phyloP scores from a whole-genome alignment of 352 stramenopile species.

The Globisporangium megalacanthum region DNA sequence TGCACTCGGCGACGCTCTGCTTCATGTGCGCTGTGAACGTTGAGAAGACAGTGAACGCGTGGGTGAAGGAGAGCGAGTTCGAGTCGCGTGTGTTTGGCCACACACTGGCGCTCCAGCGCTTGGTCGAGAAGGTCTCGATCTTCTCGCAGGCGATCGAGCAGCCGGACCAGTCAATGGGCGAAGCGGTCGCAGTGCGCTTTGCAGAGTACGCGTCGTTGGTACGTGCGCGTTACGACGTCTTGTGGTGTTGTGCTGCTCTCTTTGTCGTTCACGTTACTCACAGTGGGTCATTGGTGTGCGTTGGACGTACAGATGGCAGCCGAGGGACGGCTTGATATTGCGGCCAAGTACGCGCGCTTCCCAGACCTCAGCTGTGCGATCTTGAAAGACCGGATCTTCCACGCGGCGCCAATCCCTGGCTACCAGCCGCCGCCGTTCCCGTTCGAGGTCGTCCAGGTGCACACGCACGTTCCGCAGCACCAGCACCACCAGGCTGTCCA shows the following conservation, averaged over 20 bases:
- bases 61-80: conserved; percentile 88
- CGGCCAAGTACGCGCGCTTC: conserved; percentile 90
- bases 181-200: conserved; percentile 88
- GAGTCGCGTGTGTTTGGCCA: conserved; percentile 57
- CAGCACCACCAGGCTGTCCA: conserved; percentile 36
- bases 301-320: conserved; percentile 73
- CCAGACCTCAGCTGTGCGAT: conserved; percentile 71
- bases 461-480: conserved; percentile 49
- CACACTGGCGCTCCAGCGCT: conserved; percentile 90
- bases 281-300: neutral
- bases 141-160: conserved; percentile 89
- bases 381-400: conserved; percentile 84
- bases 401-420: conserved; percentile 66
- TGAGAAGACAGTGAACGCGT: conserved; percentile 81
- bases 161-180: conserved; percentile 76
- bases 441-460: conserved; percentile 73
- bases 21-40: conserved; percentile 96
- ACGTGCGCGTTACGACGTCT: conserved; percentile 18
- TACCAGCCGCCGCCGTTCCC: conserved; percentile 82
- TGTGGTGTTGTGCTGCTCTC: neutral
- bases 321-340: conserved; percentile 90
- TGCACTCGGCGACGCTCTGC: conserved; percentile 91
- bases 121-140: conserved; percentile 96
- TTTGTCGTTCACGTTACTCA: neutral
- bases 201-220: conserved; percentile 88